Evolutionary conservation across 1,284 basidiomycete species (phyloP).

Genomic region (Ustilago crameri): DNA sequence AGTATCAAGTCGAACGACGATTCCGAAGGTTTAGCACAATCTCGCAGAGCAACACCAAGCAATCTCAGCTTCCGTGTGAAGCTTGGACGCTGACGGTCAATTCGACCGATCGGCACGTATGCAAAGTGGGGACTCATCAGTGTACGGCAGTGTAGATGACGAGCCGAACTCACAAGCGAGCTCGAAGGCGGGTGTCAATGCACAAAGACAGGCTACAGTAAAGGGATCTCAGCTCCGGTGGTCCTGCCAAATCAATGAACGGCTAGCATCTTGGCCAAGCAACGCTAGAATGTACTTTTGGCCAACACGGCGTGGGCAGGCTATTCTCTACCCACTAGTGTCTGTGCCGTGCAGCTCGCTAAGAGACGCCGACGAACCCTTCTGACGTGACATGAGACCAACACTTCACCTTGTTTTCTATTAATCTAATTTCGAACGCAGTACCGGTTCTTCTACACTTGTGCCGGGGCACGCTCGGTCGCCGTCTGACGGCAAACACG

Average conservation of each 20-base stretch:
- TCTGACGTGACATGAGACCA: not conserved
- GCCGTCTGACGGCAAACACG: too few species aligned
- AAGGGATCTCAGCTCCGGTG: too few species aligned
- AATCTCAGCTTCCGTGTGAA: not conserved
- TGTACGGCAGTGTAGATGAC: not conserved
- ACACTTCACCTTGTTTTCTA: too few species aligned
- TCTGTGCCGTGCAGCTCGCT: slow-evolving; percentile 2
- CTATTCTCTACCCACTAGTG: not conserved
- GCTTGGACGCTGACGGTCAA: not conserved
- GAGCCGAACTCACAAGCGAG: not conserved
- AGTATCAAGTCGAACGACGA: too few species aligned
- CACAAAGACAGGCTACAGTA: too few species aligned
- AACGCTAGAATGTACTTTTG: not conserved
- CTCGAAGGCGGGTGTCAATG: too few species aligned
- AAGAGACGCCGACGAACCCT: not conserved
- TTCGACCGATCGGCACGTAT: not conserved
- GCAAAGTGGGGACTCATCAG: too few species aligned
- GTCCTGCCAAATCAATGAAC: too few species aligned
- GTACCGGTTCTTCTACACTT: too few species aligned
- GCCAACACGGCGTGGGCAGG: not conserved
- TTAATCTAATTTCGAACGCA: too few species aligned
- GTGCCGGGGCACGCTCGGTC: too few species aligned
- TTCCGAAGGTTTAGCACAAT: not conserved
- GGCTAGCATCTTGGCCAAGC: too few species aligned
- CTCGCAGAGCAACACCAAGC: not conserved